Evolutionary conservation across 31 red algal species (phyloP), one percentile per base, ranked within the genome.

Genomic region (Endocladia muricata): DNA sequence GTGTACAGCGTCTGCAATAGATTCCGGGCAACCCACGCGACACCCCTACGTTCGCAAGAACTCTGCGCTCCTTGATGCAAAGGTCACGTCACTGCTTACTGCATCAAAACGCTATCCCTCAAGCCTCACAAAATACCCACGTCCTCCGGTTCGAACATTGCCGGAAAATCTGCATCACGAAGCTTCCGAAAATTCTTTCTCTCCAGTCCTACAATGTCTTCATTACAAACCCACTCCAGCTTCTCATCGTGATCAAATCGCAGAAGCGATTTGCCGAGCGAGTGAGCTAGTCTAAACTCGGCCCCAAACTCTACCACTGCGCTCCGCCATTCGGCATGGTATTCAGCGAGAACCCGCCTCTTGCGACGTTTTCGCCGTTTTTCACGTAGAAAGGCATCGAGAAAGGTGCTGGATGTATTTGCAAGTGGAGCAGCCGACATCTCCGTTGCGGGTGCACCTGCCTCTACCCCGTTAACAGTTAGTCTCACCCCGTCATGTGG

Each of bases 301-400:
- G 21, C n/a, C 31, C 68, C 72, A 8, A 36, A 58, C 60, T 59
- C 72, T 37, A 39, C 72, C 4, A 47, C 51, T 35, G 51, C 72
- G 3, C 29, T 26, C 30, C 60, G 60, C 51, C 55, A 76, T 37
- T 39, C 37, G 22, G 25, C 30, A 37, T 76, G 60, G 28, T 0
- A 37, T 76, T 59, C 72, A 76, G 36, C 2, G 72, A 47, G 22
- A 76, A 76, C 72, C 31, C 72, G 52, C 36, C 28, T 34, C 19
- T 21, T 25, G 2, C 33, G 43, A 4, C 3, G 36, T 19, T 19
- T 3, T 19, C 26, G 25, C 21, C 22, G 26, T 42, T 21, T 48
- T 48, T 23, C 41, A 22, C 29, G 26, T 43, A 23, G 22, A 42
- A 72, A 72, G 3, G 43, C 0, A 30, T 8, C 35, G 0, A 42